Conservation (phyloP, 345 rosid species). For the Gossypium herbaceum region DNA sequence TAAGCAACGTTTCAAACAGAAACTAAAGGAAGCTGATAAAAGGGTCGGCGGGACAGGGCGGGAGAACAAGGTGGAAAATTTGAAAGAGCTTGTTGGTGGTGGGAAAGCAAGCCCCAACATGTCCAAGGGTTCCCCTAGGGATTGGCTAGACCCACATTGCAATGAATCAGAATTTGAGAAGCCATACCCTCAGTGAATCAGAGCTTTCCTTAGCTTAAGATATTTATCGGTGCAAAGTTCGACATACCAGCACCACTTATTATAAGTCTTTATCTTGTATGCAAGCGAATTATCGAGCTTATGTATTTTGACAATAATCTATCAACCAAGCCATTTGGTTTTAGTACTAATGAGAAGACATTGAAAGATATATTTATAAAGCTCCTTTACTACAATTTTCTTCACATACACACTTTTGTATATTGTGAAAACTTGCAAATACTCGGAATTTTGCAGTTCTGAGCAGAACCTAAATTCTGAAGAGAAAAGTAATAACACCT, state of each 20-base stretch:
- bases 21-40: constrained; percentile 80
- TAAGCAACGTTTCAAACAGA: constrained; percentile 82
- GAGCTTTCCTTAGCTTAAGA: constrained; percentile 10
- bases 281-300: constrained; percentile 16
- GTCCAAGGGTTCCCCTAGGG: constrained; percentile 56
- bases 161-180: constrained; percentile 82
- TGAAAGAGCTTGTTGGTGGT: constrained; percentile 67
- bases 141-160: constrained; percentile 95
- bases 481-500: not conserved
- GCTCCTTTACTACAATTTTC: not conserved
- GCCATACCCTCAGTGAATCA: constrained; percentile 36
- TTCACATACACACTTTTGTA: not conserved
- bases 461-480: not conserved
- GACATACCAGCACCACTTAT: not conserved
- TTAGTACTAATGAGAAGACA: not conserved
- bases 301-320: constrained; percentile 26
- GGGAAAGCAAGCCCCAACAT: constrained; percentile 37
- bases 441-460: not conserved
- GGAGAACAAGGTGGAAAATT: constrained; percentile 79
- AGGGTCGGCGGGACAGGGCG: constrained; percentile 57
- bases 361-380: not conserved
- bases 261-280: not conserved
- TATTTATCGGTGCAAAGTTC: constrained; percentile 9
- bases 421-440: too few species aligned
- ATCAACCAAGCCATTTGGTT: constrained; percentile 12